Percentiles rank a stretch among this genome's conserved stretches.
Evolutionary conservation across 2,329 filamentous ascomycete species (phyloP).

Genomic region (Sclerotinia nivalis): DNA sequence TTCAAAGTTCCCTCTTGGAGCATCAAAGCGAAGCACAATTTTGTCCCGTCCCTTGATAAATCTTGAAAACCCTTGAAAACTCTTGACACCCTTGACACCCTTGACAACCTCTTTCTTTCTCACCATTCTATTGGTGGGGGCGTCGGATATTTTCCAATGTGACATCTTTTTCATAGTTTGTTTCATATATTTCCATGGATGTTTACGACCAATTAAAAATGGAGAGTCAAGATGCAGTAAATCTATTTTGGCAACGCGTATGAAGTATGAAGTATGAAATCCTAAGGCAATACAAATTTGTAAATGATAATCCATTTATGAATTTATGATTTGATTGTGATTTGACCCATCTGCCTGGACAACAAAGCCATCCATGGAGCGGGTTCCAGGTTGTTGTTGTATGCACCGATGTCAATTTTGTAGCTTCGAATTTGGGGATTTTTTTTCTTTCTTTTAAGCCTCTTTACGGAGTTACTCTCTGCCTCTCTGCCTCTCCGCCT

Average conservation of each 20-base stretch:
- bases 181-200: slow-evolving; percentile 11
- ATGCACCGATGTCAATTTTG: slow-evolving; percentile 4
- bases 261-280: not conserved
- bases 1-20: not conserved
- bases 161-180: slow-evolving; percentile 9
- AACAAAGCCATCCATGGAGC: not conserved
- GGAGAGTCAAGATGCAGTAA: not conserved
- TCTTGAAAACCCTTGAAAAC: not conserved
- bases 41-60: not conserved
- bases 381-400: slow-evolving; percentile 4
- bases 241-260: slow-evolving; percentile 3
- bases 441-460: not conserved
- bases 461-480: not conserved
- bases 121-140: not conserved
- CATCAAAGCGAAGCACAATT: slow-evolving; percentile 6
- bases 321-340: not conserved
- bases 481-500: not conserved
- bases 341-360: not conserved
- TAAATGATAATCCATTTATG: not conserved
- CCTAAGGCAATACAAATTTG: not conserved
- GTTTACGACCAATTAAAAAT: slow-evolving; percentile 18
- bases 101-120: not conserved
- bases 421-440: not conserved
- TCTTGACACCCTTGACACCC: not conserved
- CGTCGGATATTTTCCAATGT: slow-evolving; percentile 7